Conservation (phyloP, 140 eudicot species). For the Cichorium intybus region DNA sequence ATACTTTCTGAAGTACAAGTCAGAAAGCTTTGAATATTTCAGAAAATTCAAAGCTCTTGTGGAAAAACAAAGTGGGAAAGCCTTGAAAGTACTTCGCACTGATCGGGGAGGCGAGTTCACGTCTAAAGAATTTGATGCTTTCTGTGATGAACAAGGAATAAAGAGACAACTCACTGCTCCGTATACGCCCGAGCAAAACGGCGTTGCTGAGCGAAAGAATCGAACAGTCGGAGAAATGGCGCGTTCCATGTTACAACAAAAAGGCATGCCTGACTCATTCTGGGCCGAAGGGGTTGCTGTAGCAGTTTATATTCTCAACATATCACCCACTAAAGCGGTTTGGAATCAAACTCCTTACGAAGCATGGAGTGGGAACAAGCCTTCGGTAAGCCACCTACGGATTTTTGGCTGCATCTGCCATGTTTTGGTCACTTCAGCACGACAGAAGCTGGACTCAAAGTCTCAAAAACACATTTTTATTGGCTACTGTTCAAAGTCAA, state of each 20-base stretch:
- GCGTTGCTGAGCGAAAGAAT: neutral
- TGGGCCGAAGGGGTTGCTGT: conserved; percentile 17
- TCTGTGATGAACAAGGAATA: neutral
- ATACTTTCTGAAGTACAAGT: neutral
- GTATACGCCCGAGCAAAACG: neutral
- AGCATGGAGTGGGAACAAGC: neutral
- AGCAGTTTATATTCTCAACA: neutral
- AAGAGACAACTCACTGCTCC: neutral
- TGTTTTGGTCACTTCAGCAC: neutral
- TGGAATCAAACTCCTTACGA: neutral
- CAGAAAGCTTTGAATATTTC: neutral
- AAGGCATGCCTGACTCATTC: neutral
- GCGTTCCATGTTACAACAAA: neutral
- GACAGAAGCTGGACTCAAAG: neutral
- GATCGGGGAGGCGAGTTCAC: no score
- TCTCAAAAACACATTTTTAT: neutral
- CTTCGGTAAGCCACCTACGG: neutral
- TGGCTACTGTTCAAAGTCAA: neutral
- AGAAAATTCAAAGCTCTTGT: neutral
- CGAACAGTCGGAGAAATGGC: neutral
- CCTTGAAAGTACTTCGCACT: neutral
- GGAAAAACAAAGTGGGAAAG: neutral
- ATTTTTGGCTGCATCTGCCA: no score
- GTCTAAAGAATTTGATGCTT: neutral
- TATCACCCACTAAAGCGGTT: neutral